These are phyloP conservation scores for Tulasnella sp. DNA, from an alignment of 768 basidiomycete species.

Conservation along the genomic window DNA sequence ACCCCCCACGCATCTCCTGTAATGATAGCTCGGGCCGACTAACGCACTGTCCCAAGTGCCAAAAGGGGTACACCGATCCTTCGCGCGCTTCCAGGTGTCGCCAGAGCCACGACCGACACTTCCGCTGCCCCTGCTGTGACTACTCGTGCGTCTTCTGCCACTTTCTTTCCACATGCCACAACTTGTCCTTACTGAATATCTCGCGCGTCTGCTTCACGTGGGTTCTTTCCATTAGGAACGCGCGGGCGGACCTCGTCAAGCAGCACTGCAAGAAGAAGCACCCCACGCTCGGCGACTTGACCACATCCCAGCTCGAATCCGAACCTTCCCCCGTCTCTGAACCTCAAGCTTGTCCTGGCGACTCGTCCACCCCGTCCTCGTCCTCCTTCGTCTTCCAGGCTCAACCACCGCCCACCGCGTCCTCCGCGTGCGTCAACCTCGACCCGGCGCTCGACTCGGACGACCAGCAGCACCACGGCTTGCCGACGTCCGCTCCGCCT, in stretches of 20 bases:
- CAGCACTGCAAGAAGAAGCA: conserved; percentile 23
- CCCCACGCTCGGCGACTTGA: background rate
- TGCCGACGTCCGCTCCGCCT: background rate
- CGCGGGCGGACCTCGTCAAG: conserved; percentile 18
- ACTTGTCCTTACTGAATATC: too few relatives aligned
- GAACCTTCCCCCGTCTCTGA: background rate
- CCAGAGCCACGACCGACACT: conserved; percentile 19
- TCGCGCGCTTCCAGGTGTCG: conserved; percentile 10
- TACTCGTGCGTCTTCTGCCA: conserved; percentile 1
- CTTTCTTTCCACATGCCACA: background rate
- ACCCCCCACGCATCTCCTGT: background rate
- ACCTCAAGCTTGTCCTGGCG: background rate
- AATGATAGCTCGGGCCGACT: background rate
- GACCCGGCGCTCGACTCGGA: background rate
- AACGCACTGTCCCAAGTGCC: conserved; percentile 15
- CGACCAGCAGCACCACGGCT: background rate
- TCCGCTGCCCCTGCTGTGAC: background rate
- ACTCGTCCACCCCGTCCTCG: background rate
- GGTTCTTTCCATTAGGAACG: background rate
- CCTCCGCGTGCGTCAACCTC: background rate
- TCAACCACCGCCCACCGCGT: background rate
- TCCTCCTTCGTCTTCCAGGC: background rate
- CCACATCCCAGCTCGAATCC: conserved; percentile 22
- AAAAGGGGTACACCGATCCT: conserved; percentile 15
- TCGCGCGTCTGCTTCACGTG: background rate